Evolutionary conservation across 2,329 filamentous ascomycete genomes (phyloP).

Genomic region (Allantophomopsis lycopodina): DNA sequence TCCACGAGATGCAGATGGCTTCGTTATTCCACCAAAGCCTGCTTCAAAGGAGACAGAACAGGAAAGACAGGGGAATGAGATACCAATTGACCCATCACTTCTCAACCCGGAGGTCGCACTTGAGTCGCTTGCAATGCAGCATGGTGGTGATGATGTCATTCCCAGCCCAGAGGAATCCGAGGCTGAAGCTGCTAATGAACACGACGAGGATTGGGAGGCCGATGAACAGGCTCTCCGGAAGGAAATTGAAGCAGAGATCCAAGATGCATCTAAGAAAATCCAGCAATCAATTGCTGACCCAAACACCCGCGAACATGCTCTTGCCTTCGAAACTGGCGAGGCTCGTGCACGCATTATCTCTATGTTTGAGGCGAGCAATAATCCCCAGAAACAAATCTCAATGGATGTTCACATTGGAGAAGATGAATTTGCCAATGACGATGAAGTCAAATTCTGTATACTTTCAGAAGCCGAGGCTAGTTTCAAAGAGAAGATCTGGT

Average conservation of each 20-base stretch:
- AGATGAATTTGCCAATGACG: conserved; percentile 79
- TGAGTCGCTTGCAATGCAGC: conserved; percentile 28
- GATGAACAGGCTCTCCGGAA: conserved; percentile 38
- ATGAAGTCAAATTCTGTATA: conserved; percentile 71
- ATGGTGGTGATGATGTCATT: conserved; percentile 20
- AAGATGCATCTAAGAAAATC: conserved; percentile 30
- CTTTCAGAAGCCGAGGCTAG: conserved; percentile 60
- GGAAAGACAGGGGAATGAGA: conserved; percentile 11
- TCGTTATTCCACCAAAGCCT: conserved; percentile 44
- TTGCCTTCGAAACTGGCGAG: conserved; percentile 42
- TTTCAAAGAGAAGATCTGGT: conserved; percentile 86
- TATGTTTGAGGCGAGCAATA: conserved; percentile 33
- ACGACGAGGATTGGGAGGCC: conserved; percentile 40
- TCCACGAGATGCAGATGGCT: conserved; percentile 52
- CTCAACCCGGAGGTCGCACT: conserved; percentile 14
- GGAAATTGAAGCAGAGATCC: conserved; percentile 52
- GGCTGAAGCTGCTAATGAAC: neutral
- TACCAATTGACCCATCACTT: conserved; percentile 13
- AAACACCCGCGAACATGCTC: conserved; percentile 38
- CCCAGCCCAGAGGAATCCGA: conserved; percentile 5
- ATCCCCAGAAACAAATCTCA: conserved; percentile 31
- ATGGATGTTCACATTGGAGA: conserved; percentile 57
- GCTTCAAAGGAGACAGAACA: conserved; percentile 14
- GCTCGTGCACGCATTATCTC: conserved; percentile 39
- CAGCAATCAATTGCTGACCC: conserved; percentile 38